These are phyloP conservation scores for Pisolithus thermaeus DNA, from an alignment of 1,284 basidiomycete species.

Conservation along the genomic window DNA sequence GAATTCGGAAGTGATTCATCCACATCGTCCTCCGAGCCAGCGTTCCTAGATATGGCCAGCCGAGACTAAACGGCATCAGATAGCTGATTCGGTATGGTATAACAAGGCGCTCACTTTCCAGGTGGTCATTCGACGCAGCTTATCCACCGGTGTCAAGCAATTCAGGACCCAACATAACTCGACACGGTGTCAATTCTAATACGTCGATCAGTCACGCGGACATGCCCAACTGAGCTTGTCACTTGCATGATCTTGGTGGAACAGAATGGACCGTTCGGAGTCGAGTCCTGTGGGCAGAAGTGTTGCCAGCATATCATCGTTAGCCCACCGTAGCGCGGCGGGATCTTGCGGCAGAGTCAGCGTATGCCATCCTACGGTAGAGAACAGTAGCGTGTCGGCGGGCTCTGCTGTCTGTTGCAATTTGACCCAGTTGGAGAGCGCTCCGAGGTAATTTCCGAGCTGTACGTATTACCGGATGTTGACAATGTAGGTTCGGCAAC, in stretches of 20 bases:
- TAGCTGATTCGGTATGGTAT: background rate
- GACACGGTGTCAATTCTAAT: constrained; percentile 75
- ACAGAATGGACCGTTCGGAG: constrained; percentile 65
- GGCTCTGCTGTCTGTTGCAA: constrained; percentile 59
- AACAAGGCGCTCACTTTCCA: constrained; percentile 70
- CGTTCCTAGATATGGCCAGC: constrained; percentile 69
- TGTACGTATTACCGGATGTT: constrained; percentile 35
- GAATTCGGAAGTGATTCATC: constrained; percentile 79
- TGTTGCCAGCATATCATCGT: constrained; percentile 77
- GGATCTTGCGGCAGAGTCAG: constrained; percentile 89
- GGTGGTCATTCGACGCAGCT: constrained; percentile 86
- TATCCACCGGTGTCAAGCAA: constrained; percentile 80
- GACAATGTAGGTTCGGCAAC: too few relatives aligned
- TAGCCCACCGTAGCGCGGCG: constrained; percentile 49
- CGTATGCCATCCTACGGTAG: constrained; percentile 90
- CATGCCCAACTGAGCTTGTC: background rate
- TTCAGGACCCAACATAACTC: constrained; percentile 92
- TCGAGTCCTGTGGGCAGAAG: constrained; percentile 85
- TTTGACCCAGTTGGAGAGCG: constrained; percentile 83
- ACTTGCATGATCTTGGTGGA: constrained; percentile 80
- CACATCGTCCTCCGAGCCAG: constrained; percentile 68
- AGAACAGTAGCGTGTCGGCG: constrained; percentile 71
- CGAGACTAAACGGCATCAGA: constrained; percentile 48
- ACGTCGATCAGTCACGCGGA: background rate
- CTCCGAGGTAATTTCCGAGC: constrained; percentile 94